Evolutionary conservation across 306 rosid species (phyloP).

Genomic region (Rubus parviflorus): DNA sequence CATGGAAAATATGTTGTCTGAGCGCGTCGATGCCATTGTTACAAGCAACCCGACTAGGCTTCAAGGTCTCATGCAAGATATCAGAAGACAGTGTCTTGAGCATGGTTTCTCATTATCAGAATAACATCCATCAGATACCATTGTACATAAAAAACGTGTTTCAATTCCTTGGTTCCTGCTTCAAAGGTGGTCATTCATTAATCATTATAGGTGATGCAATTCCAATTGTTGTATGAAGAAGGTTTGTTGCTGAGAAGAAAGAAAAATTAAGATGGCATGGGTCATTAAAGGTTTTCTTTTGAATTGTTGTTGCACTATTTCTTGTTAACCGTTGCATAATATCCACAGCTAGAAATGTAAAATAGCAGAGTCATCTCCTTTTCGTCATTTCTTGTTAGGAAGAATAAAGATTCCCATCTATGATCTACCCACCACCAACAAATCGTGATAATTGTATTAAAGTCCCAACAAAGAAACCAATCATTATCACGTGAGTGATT

Average conservation of each 20-base stretch:
- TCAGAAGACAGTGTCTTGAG: constrained; percentile 65
- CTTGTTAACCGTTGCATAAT: not conserved
- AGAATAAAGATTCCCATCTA: too few relatives aligned
- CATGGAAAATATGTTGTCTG: constrained; percentile 63
- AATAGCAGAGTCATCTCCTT: too few relatives aligned
- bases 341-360: not conserved
- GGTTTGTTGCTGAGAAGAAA: not conserved
- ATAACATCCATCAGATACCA: constrained; percentile 20
- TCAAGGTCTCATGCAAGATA: constrained; percentile 71
- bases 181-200: not conserved
- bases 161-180: not conserved
- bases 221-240: not conserved
- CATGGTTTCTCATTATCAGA: constrained; percentile 60
- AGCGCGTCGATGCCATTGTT: constrained; percentile 75
- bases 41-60: constrained; percentile 76
- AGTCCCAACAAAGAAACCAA: not conserved
- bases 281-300: too few relatives aligned
- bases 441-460: not conserved
- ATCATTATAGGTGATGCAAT: not conserved
- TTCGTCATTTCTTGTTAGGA: too few relatives aligned
- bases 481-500: not conserved
- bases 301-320: too few relatives aligned
- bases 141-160: not conserved
- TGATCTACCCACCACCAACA: not conserved
- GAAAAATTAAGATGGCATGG: too few relatives aligned